Evolutionary conservation across 228 moss, liverwort and hornwort genomes (phyloP).

Genomic region (Sphagnum magellanicum): DNA sequence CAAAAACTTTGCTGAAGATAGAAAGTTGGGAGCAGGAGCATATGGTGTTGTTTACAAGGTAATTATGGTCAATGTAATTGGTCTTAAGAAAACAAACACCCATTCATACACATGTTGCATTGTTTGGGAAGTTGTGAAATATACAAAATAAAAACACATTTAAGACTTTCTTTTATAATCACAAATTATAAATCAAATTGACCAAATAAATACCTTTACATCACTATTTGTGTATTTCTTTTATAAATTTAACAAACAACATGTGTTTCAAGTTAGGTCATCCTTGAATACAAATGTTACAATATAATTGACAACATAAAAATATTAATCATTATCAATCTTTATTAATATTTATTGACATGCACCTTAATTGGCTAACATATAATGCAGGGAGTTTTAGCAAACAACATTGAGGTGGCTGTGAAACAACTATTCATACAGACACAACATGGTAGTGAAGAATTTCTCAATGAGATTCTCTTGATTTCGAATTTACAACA

Average conservation of each 20-base stretch:
- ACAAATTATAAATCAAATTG: no score
- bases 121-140: no score
- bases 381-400: neutral
- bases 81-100: no score
- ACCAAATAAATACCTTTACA: no score
- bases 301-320: no score
- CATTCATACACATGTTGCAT: no score
- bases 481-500: slow-evolving; percentile 5
- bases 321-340: neutral
- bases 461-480: slow-evolving; percentile 2
- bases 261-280: no score
- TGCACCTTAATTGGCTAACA: neutral
- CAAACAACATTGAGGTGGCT: slow-evolving; percentile 4
- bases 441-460: neutral
- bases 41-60: slow-evolving; percentile 32
- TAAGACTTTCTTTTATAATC: no score
- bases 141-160: no score
- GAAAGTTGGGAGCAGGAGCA: slow-evolving; percentile 22
- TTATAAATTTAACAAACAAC: no score
- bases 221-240: no score
- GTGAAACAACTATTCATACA: slow-evolving; percentile 5
- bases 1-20: slow-evolving; percentile 10
- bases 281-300: no score
- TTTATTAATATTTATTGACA: neutral
- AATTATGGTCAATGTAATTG: neutral